These are phyloP conservation scores for Pugionium cornutum DNA, from an alignment of 345 rosid genomes.

Conservation along the genomic window DNA sequence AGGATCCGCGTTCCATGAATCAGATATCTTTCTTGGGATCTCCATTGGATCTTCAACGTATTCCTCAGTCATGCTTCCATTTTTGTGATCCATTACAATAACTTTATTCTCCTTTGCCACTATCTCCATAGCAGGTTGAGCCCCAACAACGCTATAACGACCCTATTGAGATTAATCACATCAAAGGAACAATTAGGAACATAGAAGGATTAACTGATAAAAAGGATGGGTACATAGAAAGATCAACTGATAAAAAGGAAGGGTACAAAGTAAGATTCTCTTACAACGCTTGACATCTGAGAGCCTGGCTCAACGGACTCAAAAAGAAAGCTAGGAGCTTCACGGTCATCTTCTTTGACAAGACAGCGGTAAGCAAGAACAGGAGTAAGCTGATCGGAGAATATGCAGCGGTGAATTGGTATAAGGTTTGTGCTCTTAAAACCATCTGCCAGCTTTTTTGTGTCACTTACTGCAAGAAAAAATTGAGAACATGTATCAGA, in stretches of 20 bases:
- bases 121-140: constrained; percentile 75
- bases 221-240: neutral
- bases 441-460: constrained; percentile 54
- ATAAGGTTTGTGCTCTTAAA: constrained; percentile 62
- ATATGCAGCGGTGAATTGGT: constrained; percentile 70
- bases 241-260: neutral
- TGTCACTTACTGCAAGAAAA: constrained; percentile 47
- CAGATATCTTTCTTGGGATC: constrained; percentile 62
- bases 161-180: constrained; percentile 51
- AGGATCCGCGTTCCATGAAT: constrained; percentile 80
- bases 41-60: constrained; percentile 76
- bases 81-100: constrained; percentile 66
- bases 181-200: constrained; percentile 10
- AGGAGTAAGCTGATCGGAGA: constrained; percentile 88
- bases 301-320: constrained; percentile 80
- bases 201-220: neutral
- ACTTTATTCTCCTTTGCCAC: constrained; percentile 77
- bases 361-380: constrained; percentile 86
- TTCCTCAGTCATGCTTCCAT: constrained; percentile 57
- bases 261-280: constrained; percentile 16
- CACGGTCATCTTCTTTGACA: constrained; percentile 80
- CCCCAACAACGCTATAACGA: constrained; percentile 80
- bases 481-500: constrained; percentile 6
- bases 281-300: constrained; percentile 63
- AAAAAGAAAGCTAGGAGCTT: constrained; percentile 85